phyloP scores from a whole-genome alignment of 148 eudicot species.

The Silene conica region DNA sequence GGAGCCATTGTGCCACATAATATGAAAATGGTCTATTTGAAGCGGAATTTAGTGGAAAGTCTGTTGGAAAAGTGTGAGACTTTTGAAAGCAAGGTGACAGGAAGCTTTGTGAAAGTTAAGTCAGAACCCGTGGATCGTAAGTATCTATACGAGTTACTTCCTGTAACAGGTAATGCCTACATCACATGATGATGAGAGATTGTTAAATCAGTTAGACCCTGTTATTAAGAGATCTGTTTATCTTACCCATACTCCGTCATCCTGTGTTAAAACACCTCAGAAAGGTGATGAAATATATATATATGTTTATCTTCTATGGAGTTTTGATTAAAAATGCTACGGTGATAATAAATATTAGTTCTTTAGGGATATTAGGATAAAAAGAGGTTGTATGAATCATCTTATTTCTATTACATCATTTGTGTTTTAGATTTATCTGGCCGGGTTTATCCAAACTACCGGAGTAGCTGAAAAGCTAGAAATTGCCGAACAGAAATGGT shows the following conservation, averaged over 20 bases:
- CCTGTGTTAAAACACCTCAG: too few relatives aligned
- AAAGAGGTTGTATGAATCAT: too few relatives aligned
- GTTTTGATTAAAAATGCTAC: too few relatives aligned
- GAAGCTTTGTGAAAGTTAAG: conserved; percentile 82
- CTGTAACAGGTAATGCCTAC: conserved; percentile 56
- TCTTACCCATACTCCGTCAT: not conserved
- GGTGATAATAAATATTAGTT: too few relatives aligned
- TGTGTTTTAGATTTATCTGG: too few relatives aligned
- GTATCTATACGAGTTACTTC: conserved; percentile 54
- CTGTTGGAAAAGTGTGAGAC: conserved; percentile 48
- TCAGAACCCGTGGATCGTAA: conserved; percentile 40
- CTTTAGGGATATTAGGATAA: too few relatives aligned
- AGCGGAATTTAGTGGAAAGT: conserved; percentile 54
- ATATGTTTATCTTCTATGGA: not conserved
- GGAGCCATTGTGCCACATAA: conserved; percentile 60
- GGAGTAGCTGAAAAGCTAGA: too few relatives aligned
- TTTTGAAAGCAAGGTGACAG: conserved; percentile 60
- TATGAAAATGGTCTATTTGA: conserved; percentile 74
- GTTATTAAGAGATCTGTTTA: not conserved
- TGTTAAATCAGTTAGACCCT: not conserved
- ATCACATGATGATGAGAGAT: not conserved
- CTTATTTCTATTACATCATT: too few relatives aligned
- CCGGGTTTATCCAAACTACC: too few relatives aligned
- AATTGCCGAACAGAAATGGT: too few relatives aligned
- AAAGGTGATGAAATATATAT: not conserved